Evolutionary conservation across 306 rosid genomes (phyloP).

Genomic region (Trifolium dubium): DNA sequence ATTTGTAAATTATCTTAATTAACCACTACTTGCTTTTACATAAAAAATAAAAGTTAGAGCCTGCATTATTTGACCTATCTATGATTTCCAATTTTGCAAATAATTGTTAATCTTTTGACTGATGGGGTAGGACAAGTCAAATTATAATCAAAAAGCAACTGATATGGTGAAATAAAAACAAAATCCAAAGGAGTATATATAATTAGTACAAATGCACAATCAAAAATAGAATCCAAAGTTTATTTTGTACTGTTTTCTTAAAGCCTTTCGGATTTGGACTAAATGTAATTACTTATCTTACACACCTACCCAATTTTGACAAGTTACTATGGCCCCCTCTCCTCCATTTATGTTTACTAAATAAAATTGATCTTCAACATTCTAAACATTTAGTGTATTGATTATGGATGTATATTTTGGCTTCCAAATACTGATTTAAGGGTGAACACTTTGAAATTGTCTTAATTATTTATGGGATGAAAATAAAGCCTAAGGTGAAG

Average conservation of each 20-base stretch:
- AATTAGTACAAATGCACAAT: not conserved
- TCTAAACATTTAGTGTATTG: too few relatives aligned
- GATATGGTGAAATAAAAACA: conserved; percentile 25
- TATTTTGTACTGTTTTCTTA: not conserved
- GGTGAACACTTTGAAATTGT: too few relatives aligned
- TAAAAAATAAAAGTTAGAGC: not conserved
- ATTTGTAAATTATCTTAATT: not conserved
- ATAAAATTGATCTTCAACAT: too few relatives aligned
- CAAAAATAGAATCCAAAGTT: conserved; percentile 36
- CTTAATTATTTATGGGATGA: too few relatives aligned
- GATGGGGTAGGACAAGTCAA: conserved; percentile 41
- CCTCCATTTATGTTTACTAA: not conserved
- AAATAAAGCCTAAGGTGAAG: too few relatives aligned
- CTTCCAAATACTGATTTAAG: too few relatives aligned
- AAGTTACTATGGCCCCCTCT: not conserved
- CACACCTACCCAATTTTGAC: not conserved
- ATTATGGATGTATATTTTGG: too few relatives aligned
- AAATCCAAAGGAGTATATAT: too few relatives aligned
- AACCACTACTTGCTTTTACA: not conserved
- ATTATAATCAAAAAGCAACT: conserved; percentile 39
- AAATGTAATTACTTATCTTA: not conserved
- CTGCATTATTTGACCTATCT: conserved; percentile 38
- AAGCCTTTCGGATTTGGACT: not conserved
- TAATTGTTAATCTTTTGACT: conserved; percentile 18
- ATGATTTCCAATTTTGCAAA: not conserved